Conservation (phyloP, 2,329 filamentous ascomycete species). For the Metarhizium anisopliae region DNA sequence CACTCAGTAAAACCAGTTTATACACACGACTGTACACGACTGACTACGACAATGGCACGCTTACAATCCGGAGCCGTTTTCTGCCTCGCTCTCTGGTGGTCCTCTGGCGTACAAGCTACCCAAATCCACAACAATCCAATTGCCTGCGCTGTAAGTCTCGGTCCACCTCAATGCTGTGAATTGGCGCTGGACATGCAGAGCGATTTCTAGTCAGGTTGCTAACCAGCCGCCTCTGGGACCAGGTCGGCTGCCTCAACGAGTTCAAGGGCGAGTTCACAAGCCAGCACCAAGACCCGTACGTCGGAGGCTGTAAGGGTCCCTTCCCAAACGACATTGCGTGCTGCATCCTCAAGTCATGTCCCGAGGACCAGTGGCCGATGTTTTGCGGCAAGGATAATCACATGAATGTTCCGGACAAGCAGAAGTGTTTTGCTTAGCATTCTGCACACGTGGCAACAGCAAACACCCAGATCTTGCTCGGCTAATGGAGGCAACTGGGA, state of each 20-base stretch:
- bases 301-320: neutral
- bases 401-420: neutral
- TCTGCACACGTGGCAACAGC: neutral
- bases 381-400: neutral
- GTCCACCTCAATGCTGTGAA: neutral
- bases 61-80: neutral
- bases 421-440: neutral
- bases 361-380: neutral
- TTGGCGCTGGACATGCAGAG: neutral
- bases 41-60: slow-evolving; percentile 2
- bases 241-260: neutral
- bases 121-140: neutral
- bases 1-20: no score
- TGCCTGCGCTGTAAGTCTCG: neutral
- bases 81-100: slow-evolving; percentile 11
- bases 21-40: no score
- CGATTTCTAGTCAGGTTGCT: neutral
- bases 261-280: neutral
- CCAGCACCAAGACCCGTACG: neutral
- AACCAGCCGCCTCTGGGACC: neutral
- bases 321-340: neutral
- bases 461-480: no score
- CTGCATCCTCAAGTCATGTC: neutral
- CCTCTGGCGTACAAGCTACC: neutral
- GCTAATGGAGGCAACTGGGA: no score